Evolutionary conservation across 140 eudicot genomes (phyloP), one percentile per base, ranked within the genome.

Genomic region (Oenanthe javanica): DNA sequence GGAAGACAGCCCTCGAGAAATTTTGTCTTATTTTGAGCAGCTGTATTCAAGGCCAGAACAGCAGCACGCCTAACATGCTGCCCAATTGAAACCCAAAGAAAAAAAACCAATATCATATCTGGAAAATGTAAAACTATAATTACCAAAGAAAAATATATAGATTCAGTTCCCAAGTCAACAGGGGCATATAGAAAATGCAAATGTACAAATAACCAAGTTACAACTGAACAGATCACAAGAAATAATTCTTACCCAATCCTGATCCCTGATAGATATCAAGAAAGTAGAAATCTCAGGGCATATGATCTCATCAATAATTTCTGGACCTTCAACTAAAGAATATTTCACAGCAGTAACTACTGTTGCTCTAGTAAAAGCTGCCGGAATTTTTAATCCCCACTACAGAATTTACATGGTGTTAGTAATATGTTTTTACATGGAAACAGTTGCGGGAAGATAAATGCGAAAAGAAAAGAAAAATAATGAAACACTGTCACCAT

Each of bases 21-120:
- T 84, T 87, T 92, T 75, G 99, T 97, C 87, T 95, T 95, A 84
- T 95, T 92, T 81, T 95, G 97, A 83, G 97, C 97, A 77, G 98
- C 97, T 52, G 89, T 95, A 89, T 97, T 95, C 85, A 95, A 87
- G 78, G 99, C 98, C 92, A 95, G 83, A 80, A 92, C 98, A 85
- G 98, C 96, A 75, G 99, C 99, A 23, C 99, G 97, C 82, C 99
- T 95, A 74, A 95, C 99, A 89, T 95, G 98, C 99, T 95, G 96
- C 87, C 83, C 50, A 83, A 47, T 64, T 69, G 25, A 49, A 63
- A 19, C 52, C 55, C 27, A 47, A 6, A 75, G 55, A 71, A 59
- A 11, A 79, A 50, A 72, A 14, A 79, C 1, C 0, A 64, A 1
- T 9, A 63, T 43, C 12, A 12, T 21, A 55, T 1, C 4, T 21